These are phyloP conservation scores for Pelargonium citronellum DNA, from an alignment of 441 rosid genomes.

Conservation along the genomic window DNA sequence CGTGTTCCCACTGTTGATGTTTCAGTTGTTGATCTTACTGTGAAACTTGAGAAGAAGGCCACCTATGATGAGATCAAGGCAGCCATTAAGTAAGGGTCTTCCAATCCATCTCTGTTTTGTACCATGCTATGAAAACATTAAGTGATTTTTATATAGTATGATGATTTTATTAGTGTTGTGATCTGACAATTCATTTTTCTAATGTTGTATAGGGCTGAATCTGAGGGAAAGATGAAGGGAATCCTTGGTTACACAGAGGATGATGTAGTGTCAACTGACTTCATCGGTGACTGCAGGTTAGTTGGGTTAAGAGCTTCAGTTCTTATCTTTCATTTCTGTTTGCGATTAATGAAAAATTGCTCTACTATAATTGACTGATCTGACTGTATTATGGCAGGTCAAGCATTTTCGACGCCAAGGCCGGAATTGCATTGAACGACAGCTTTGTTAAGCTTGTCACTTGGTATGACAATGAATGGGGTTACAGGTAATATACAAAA, in stretches of 20 bases:
- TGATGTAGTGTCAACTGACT: slow-evolving; percentile 56
- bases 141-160: background rate
- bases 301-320: background rate
- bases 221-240: slow-evolving; percentile 52
- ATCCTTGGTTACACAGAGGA: slow-evolving; percentile 59
- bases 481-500: slow-evolving; percentile 40
- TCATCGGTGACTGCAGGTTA: slow-evolving; percentile 48
- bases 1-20: slow-evolving; percentile 10
- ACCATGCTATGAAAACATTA: background rate
- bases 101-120: slow-evolving; percentile 22
- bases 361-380: too few species aligned
- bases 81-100: background rate
- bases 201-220: slow-evolving; percentile 10
- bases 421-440: slow-evolving; percentile 55
- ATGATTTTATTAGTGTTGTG: too few species aligned
- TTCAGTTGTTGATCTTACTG: slow-evolving; percentile 6
- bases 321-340: background rate
- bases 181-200: background rate
- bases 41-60: slow-evolving; percentile 9
- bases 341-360: background rate
- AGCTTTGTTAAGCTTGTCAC: slow-evolving; percentile 46
- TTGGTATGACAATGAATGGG: slow-evolving; percentile 72
- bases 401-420: slow-evolving; percentile 68
- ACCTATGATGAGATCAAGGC: background rate
- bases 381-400: slow-evolving; percentile 33